These are phyloP conservation scores for Hemerocallis citrina DNA, from an alignment of 106 monocot species.

Conservation along the genomic window DNA sequence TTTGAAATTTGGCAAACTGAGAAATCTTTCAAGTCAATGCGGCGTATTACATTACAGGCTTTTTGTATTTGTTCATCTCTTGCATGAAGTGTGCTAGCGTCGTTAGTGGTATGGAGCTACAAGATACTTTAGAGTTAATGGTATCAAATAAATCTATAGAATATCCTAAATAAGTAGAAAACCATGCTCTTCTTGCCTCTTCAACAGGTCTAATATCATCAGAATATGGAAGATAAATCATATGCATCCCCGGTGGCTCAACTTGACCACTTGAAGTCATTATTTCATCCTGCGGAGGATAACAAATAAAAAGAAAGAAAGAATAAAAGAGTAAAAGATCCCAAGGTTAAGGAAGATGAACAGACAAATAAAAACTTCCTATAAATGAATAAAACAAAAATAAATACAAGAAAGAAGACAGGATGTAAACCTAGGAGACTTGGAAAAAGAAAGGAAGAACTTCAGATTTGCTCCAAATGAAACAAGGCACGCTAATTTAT, in stretches of 20 bases:
- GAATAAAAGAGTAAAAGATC: too few species aligned
- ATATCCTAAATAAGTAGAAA: not conserved
- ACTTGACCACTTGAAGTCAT: slow-evolving; percentile 64
- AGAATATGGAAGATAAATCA: slow-evolving; percentile 94
- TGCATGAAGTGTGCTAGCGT: slow-evolving; percentile 30
- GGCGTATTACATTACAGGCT: slow-evolving; percentile 52
- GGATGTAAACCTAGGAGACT: too few species aligned
- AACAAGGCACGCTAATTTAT: too few species aligned
- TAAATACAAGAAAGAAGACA: too few species aligned
- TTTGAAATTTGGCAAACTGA: slow-evolving; percentile 92
- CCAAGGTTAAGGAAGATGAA: too few species aligned
- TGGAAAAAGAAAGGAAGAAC: too few species aligned
- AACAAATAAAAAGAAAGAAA: too few species aligned
- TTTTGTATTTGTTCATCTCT: slow-evolving; percentile 84
- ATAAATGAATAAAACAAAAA: too few species aligned
- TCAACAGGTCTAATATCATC: slow-evolving; percentile 86
- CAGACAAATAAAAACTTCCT: too few species aligned
- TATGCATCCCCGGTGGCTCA: slow-evolving; percentile 95
- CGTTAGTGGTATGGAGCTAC: slow-evolving; percentile 37
- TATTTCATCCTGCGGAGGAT: slow-evolving; percentile 76
- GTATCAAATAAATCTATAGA: not conserved
- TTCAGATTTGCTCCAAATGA: too few species aligned
- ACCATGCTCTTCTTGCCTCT: slow-evolving; percentile 40
- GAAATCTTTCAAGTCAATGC: slow-evolving; percentile 77
- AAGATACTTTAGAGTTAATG: slow-evolving; percentile 6